These are phyloP conservation scores for Halophytophthora batemanensis DNA, from an alignment of 352 stramenopile genomes.

Conservation along the genomic window DNA sequence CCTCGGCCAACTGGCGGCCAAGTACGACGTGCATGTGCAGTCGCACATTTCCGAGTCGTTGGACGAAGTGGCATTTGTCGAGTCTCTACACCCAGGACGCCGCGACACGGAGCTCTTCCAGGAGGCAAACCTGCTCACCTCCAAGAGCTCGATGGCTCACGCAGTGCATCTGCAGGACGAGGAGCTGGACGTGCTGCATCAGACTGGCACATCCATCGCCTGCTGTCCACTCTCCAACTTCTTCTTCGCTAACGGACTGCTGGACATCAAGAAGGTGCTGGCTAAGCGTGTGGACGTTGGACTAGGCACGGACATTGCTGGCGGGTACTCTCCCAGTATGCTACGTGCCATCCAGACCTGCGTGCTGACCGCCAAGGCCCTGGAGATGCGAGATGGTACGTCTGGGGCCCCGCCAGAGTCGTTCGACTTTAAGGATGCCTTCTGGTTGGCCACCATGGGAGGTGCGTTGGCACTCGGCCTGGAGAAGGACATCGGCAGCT, in stretches of 20 bases:
- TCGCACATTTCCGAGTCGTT: slow-evolving; percentile 85
- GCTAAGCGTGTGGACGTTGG: slow-evolving; percentile 43
- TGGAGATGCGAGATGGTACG: slow-evolving; percentile 41
- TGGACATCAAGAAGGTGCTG: slow-evolving; percentile 59
- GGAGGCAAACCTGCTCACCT: slow-evolving; percentile 56
- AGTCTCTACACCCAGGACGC: slow-evolving; percentile 53
- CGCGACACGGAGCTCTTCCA: slow-evolving; percentile 77
- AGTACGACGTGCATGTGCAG: slow-evolving; percentile 76
- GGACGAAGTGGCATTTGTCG: slow-evolving; percentile 83
- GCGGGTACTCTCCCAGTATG: slow-evolving; percentile 90
- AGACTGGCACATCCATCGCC: slow-evolving; percentile 63
- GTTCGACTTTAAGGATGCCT: slow-evolving; percentile 81
- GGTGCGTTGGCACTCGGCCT: slow-evolving; percentile 72
- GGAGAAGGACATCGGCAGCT: slow-evolving; percentile 70
- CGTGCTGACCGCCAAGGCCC: slow-evolving; percentile 67
- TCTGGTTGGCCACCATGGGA: slow-evolving; percentile 87
- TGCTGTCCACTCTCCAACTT: slow-evolving; percentile 93
- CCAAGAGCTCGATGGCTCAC: slow-evolving; percentile 84
- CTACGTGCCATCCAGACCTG: slow-evolving; percentile 79
- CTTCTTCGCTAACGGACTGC: slow-evolving; percentile 76
- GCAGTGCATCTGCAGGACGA: slow-evolving; percentile 65
- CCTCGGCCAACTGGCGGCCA: slow-evolving; percentile 62
- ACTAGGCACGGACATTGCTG: slow-evolving; percentile 89
- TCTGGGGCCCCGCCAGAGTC: slow-evolving; percentile 4
- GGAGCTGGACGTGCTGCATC: slow-evolving; percentile 58